phyloP scores from a whole-genome alignment of 495 filamentous ascomycete genomes.

The Lasiosphaeriaceae sp. region DNA sequence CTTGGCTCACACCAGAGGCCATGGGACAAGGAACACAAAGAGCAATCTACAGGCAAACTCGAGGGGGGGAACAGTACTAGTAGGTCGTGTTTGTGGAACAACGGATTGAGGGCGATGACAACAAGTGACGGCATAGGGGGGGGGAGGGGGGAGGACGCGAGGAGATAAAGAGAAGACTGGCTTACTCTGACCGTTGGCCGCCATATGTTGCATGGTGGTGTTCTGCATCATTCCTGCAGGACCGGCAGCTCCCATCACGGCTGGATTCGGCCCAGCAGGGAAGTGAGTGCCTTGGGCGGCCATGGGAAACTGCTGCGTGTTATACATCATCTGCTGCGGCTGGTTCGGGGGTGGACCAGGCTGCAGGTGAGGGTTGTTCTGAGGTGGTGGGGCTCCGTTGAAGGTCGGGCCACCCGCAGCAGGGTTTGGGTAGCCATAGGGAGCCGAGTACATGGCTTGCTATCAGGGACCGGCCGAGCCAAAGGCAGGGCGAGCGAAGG shows the following conservation, averaged over 20 bases:
- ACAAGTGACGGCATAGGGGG: background rate
- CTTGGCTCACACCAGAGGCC: background rate
- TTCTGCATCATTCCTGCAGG: constrained; percentile 54
- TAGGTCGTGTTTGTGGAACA: too few species aligned
- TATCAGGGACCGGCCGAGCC: constrained; percentile 19
- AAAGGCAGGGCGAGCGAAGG: constrained; percentile 18
- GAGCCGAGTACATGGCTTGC: constrained; percentile 46
- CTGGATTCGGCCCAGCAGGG: constrained; percentile 37
- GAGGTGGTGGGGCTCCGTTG: constrained; percentile 46
- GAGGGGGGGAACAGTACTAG: background rate
- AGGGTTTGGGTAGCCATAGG: constrained; percentile 48
- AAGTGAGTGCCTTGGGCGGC: constrained; percentile 39
- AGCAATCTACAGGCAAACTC: background rate
- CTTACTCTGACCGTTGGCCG: constrained; percentile 50
- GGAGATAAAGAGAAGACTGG: background rate
- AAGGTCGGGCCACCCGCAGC: constrained; percentile 40
- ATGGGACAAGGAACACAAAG: background rate
- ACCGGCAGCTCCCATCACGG: constrained; percentile 45
- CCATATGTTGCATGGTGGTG: constrained; percentile 49
- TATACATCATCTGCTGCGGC: constrained; percentile 46
- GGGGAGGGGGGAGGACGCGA: constrained; percentile 1
- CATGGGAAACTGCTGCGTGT: constrained; percentile 46
- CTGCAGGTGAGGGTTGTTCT: constrained; percentile 42
- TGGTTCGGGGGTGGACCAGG: constrained; percentile 40
- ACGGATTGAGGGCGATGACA: background rate